phyloP scores from a whole-genome alignment of 2,329 filamentous ascomycete genomes.

The Phialemoniopsis sp. region DNA sequence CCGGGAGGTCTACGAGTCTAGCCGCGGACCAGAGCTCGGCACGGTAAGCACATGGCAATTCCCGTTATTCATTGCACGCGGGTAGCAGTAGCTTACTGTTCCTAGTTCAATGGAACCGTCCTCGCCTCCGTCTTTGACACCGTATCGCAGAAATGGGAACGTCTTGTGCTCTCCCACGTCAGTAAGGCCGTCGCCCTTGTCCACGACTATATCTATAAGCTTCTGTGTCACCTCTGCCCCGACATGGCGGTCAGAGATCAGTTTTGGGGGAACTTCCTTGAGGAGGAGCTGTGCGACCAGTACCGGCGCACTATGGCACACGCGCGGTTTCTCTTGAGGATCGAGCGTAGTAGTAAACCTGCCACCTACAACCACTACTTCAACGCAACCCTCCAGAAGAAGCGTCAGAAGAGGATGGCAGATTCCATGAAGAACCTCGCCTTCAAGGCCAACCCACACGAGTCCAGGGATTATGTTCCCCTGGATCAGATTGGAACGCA shows the following conservation, averaged over 20 bases:
- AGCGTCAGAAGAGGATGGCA: conserved; percentile 8
- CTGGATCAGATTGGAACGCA: neutral
- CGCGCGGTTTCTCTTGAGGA: conserved; percentile 43
- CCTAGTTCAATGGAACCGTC: conserved; percentile 40
- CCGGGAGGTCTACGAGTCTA: conserved; percentile 30
- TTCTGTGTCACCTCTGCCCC: conserved; percentile 36
- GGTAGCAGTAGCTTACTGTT: too few relatives aligned
- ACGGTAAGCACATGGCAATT: conserved; percentile 40
- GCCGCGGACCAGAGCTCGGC: conserved; percentile 50
- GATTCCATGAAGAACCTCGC: too few relatives aligned
- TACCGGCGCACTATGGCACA: conserved; percentile 46
- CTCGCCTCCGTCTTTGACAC: too few relatives aligned
- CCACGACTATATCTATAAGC: conserved; percentile 40
- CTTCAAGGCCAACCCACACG: too few relatives aligned
- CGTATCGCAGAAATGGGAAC: conserved; percentile 50
- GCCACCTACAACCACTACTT: conserved; percentile 51
- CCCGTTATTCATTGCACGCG: too few relatives aligned
- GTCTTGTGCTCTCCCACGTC: conserved; percentile 41
- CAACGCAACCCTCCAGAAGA: conserved; percentile 27
- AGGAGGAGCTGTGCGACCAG: conserved; percentile 34
- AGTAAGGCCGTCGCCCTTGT: conserved; percentile 43
- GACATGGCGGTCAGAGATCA: conserved; percentile 33
- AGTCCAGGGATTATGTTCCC: too few relatives aligned
- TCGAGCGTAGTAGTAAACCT: conserved; percentile 41
- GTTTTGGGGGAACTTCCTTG: conserved; percentile 35